Evolutionary conservation across 352 stramenopile species (phyloP).

Genomic region (Pythium scleroteichum): DNA sequence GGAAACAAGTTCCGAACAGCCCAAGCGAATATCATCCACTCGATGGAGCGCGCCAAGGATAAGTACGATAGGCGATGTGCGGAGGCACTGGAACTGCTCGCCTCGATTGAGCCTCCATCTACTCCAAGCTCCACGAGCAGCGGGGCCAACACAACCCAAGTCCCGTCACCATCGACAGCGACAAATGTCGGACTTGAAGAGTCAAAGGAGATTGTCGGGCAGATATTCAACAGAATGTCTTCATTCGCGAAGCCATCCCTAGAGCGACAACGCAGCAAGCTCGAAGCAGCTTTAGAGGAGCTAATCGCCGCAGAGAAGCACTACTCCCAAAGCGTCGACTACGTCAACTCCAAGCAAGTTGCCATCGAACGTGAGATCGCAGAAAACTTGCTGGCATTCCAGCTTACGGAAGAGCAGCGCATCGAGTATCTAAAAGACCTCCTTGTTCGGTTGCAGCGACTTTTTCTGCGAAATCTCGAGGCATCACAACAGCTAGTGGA

Average conservation of each 20-base stretch:
- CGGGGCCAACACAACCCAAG: neutral
- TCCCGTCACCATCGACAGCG: neutral
- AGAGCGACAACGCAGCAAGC: constrained; percentile 63
- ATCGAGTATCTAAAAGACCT: constrained; percentile 82
- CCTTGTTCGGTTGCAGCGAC: constrained; percentile 64
- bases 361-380: constrained; percentile 72
- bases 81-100: constrained; percentile 60
- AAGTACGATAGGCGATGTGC: constrained; percentile 78
- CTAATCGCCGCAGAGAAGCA: constrained; percentile 66
- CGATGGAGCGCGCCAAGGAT: constrained; percentile 70
- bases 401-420: constrained; percentile 82
- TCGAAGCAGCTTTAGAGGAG: constrained; percentile 65
- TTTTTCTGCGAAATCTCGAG: constrained; percentile 50
- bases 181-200: constrained; percentile 43
- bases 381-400: constrained; percentile 78
- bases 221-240: constrained; percentile 81
- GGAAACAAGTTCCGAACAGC: constrained; percentile 67
- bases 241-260: constrained; percentile 63
- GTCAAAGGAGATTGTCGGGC: constrained; percentile 64
- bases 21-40: constrained; percentile 58
- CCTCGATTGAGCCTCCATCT: constrained; percentile 13
- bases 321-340: constrained; percentile 68
- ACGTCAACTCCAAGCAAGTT: constrained; percentile 62
- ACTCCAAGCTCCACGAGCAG: constrained; percentile 2
- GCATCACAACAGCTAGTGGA: constrained; percentile 45